phyloP scores from a whole-genome alignment of 2,329 filamentous ascomycete genomes.

The Metarhizium guizhouense region DNA sequence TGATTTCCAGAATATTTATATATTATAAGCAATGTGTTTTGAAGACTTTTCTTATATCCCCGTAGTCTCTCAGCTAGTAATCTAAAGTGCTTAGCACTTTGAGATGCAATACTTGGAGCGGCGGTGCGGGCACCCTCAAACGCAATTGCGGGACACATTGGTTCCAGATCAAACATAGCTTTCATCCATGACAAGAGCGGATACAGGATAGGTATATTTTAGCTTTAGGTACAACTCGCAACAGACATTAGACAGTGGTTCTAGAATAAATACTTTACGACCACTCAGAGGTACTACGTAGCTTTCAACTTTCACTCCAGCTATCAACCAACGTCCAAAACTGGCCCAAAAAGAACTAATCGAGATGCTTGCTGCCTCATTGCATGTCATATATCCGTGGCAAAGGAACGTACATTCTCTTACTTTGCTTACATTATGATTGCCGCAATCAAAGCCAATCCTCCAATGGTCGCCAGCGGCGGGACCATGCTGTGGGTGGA shows the following conservation, averaged over 20 bases:
- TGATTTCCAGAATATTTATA: neutral
- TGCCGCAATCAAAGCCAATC: slow-evolving; percentile 17
- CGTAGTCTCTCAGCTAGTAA: too few relatives aligned
- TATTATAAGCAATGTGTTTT: too few relatives aligned
- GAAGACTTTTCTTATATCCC: too few relatives aligned
- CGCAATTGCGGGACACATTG: too few relatives aligned
- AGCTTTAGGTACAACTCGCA: slow-evolving; percentile 1
- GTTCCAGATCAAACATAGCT: neutral
- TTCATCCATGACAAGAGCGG: neutral
- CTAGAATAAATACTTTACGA: neutral
- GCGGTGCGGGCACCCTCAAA: too few relatives aligned
- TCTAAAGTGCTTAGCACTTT: too few relatives aligned
- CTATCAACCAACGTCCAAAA: slow-evolving; percentile 14
- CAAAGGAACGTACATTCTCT: neutral
- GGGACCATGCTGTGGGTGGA: slow-evolving; percentile 14
- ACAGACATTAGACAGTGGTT: slow-evolving; percentile 5
- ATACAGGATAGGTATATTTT: neutral
- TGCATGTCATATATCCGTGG: neutral
- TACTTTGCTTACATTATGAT: slow-evolving; percentile 13
- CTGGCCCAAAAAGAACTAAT: slow-evolving; percentile 9
- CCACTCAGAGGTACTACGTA: slow-evolving; percentile 6
- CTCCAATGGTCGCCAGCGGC: slow-evolving; percentile 13
- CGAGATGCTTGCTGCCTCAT: slow-evolving; percentile 1
- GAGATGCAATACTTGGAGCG: too few relatives aligned
- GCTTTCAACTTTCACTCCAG: slow-evolving; percentile 9